Percentiles rank a stretch among this genome's conserved stretches.
Evolutionary conservation across 129 eudicot genomes (phyloP).

Genomic region (Heracleum sosnowskyi): DNA sequence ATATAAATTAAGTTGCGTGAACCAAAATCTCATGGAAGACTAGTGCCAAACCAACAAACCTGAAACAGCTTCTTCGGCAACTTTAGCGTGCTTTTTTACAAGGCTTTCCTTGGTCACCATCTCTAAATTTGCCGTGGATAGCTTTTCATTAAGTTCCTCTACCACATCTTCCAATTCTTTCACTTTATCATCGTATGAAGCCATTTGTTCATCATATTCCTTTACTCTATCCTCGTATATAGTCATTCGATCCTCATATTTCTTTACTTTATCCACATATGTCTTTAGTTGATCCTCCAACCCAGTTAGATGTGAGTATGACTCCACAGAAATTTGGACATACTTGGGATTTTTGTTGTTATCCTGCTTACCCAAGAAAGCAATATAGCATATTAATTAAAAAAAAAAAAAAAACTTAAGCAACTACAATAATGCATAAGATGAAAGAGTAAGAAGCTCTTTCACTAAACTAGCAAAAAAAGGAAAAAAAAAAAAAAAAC

Average conservation of each 20-base stretch:
- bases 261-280: slow-evolving; percentile 60
- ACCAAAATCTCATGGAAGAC: not conserved
- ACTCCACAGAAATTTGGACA: slow-evolving; percentile 86
- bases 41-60: slow-evolving; percentile 38
- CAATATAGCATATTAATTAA: not conserved
- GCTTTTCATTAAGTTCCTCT: slow-evolving; percentile 67
- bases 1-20: not conserved
- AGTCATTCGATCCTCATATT: slow-evolving; percentile 43
- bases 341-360: slow-evolving; percentile 64
- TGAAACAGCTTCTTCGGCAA: slow-evolving; percentile 98
- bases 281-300: slow-evolving; percentile 57
- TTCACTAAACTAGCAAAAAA: not conserved
- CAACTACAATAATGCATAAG: not conserved
- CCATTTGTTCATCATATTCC: slow-evolving; percentile 24
- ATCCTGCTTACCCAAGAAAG: slow-evolving; percentile 48
- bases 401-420: not conserved
- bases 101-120: slow-evolving; percentile 71
- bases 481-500: too few relatives aligned
- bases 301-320: slow-evolving; percentile 52
- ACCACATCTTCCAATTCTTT: slow-evolving; percentile 38
- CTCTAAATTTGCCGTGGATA: slow-evolving; percentile 69
- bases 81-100: slow-evolving; percentile 93
- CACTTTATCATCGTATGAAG: slow-evolving; percentile 65
- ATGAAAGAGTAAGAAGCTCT: not conserved
- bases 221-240: slow-evolving; percentile 4